phyloP scores from a whole-genome alignment of 352 stramenopile genomes.

The Peronosclerospora sorghi region DNA sequence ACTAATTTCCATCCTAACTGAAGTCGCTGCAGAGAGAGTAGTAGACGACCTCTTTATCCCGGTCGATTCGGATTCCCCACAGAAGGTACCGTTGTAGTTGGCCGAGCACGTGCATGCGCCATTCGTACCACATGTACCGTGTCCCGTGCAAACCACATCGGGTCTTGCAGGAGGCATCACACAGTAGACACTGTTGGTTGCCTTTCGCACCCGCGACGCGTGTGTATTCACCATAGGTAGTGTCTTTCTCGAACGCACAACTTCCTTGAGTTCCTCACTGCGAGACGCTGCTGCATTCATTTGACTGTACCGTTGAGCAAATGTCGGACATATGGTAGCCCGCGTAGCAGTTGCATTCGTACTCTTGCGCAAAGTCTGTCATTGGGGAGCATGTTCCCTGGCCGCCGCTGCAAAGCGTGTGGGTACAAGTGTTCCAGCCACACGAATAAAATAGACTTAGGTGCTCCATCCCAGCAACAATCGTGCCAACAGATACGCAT shows the following conservation, averaged over 20 bases:
- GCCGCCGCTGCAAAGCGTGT: constrained; percentile 46
- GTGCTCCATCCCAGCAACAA: constrained; percentile 36
- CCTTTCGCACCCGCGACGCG: constrained; percentile 43
- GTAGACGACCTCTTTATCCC: constrained; percentile 7
- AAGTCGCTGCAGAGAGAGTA: constrained; percentile 4
- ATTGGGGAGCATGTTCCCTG: constrained; percentile 63
- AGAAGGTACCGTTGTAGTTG: constrained; percentile 61
- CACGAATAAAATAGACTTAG: constrained; percentile 75
- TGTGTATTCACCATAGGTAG: constrained; percentile 28
- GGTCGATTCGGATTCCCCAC: constrained; percentile 18
- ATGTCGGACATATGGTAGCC: constrained; percentile 49
- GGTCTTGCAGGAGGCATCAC: constrained; percentile 25
- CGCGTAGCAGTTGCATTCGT: constrained; percentile 67
- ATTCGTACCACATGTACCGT: constrained; percentile 35
- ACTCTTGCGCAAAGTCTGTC: constrained; percentile 43
- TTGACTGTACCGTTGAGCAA: constrained; percentile 41
- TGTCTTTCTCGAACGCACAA: constrained; percentile 23
- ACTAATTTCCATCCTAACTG: constrained; percentile 7
- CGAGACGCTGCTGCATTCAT: constrained; percentile 59
- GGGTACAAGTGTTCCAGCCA: constrained; percentile 28
- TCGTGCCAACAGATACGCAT: constrained; percentile 62
- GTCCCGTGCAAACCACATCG: constrained; percentile 28
- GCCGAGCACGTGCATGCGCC: constrained; percentile 42
- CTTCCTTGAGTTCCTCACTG: constrained; percentile 52
- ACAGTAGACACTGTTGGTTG: constrained; percentile 56